Conservation (phyloP, 768 basidiomycete genomes). For the Amanita muscaria region DNA sequence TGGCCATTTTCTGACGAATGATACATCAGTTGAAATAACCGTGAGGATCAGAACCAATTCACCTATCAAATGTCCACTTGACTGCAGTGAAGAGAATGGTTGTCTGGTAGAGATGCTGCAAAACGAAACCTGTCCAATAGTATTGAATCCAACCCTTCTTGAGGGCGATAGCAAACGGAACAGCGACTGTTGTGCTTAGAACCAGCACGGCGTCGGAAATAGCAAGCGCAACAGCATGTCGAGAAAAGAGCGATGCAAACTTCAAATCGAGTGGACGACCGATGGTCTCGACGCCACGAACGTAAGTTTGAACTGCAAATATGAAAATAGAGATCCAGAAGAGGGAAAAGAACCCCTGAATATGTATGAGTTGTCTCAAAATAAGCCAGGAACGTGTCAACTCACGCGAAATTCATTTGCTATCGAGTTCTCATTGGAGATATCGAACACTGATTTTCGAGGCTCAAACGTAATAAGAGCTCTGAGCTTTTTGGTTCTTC, state of each 20-base stretch:
- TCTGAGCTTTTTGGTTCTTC: slow-evolving; percentile 65
- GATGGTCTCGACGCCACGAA: slow-evolving; percentile 65
- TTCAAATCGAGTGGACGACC: slow-evolving; percentile 70
- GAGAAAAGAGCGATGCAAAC: slow-evolving; percentile 83
- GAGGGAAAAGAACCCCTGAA: slow-evolving; percentile 85
- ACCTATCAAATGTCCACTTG: slow-evolving; percentile 88
- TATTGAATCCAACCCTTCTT: slow-evolving; percentile 76
- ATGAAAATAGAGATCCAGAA: slow-evolving; percentile 92
- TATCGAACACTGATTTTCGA: slow-evolving; percentile 80
- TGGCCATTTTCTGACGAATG: slow-evolving; percentile 70
- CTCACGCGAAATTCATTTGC: slow-evolving; percentile 79
- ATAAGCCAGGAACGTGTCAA: background rate
- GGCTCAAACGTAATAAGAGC: slow-evolving; percentile 84
- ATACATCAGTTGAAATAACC: background rate
- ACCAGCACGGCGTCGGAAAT: slow-evolving; percentile 81
- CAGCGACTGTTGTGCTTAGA: slow-evolving; percentile 62
- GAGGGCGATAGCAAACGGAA: slow-evolving; percentile 75
- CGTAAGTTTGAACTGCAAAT: slow-evolving; percentile 69
- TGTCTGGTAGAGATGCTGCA: slow-evolving; percentile 81
- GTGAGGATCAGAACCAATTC: slow-evolving; percentile 9
- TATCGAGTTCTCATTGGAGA: slow-evolving; percentile 60
- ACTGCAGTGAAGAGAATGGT: slow-evolving; percentile 63
- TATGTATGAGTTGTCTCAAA: slow-evolving; percentile 7
- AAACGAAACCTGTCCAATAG: slow-evolving; percentile 59
- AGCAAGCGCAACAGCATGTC: slow-evolving; percentile 76